Base-by-base conservation (phyloP, 768 basidiomycete species). In the Leucocoprinus birnbaumii region DNA sequence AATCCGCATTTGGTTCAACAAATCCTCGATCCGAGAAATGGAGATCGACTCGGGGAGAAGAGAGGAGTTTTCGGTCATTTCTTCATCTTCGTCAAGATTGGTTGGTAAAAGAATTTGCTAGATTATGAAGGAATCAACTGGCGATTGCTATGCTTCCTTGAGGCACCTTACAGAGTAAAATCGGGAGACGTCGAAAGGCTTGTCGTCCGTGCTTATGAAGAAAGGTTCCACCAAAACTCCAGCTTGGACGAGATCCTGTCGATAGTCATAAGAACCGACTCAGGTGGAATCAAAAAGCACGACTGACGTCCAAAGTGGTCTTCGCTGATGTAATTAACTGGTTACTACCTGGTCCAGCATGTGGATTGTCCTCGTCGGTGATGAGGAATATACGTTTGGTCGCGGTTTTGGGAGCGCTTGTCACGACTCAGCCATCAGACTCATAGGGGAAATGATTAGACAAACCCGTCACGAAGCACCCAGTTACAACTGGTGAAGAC, bases 381-480 rank as follows among this genome's bases (percentile, higher is more conserved):
- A 99, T 89, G 37, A 96, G 73, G 66, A 98, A 98, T 1, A 98
- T 81, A 4, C 94, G 86, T 65, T 96, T 95, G n/a, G 88, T 85
- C 2, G 93, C 91, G 0, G 86, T 91, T 64, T 94, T 93, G 19
- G 87, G 85, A 7, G 91, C 89, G 10, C 91, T 94, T 57, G 19
- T 37, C 50, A 35, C 18, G 25, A n/a, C 40, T 55, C 38, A 55
- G 18, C 37, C 4, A 24, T 14, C 26, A 42, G 48, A 4, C 31
- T 26, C 18, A 4, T 16, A 41, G 10, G 25, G 27, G 2, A 24
- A 50, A 45, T 38, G 13, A 48, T 38, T 43, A 62, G 21, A 18
- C 80, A 56, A 57, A 97, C 96, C 89, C 87, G 63, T 94, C 90
- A 21, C 94, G 86, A 51, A 98, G 75, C 18, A 94, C 80, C 84